These are phyloP conservation scores for Gardenia jasminoides DNA, from an alignment of 257 asterid genomes.

Conservation along the genomic window DNA sequence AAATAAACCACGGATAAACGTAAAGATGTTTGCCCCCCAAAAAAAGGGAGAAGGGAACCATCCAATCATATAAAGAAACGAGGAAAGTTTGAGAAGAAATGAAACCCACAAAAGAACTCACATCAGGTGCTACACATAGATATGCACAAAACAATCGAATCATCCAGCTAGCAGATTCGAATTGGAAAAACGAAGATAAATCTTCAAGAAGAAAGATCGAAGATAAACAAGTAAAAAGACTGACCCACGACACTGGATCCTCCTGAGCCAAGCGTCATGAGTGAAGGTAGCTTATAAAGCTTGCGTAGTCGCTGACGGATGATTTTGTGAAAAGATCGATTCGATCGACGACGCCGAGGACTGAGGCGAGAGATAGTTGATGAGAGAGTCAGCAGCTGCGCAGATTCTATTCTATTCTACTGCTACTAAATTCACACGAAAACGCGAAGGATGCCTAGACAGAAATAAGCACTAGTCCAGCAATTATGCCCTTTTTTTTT, in stretches of 20 bases:
- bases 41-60: not conserved
- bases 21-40: not conserved
- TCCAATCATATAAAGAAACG: not conserved
- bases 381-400: not conserved
- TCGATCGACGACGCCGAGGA: constrained; percentile 21
- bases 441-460: too few relatives aligned
- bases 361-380: not conserved
- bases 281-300: constrained; percentile 2
- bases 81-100: not conserved
- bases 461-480: too few relatives aligned
- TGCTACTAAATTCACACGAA: too few relatives aligned
- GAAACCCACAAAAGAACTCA: not conserved
- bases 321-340: constrained; percentile 25
- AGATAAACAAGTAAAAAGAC: not conserved
- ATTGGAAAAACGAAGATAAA: not conserved
- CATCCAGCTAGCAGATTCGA: constrained; percentile 1
- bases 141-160: not conserved
- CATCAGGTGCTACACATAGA: not conserved
- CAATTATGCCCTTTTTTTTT: too few relatives aligned
- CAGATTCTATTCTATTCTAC: too few relatives aligned
- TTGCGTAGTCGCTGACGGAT: constrained; percentile 2
- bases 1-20: not conserved
- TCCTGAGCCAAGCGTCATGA: constrained; percentile 81
- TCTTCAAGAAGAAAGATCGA: not conserved
- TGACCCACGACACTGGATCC: constrained; percentile 88